A percentile compares a stretch with the other conserved stretches of the same genome.
These are phyloP conservation scores for Fraxinus quadrangulata DNA, from an alignment of 257 asterid species.

Conservation along the genomic window DNA sequence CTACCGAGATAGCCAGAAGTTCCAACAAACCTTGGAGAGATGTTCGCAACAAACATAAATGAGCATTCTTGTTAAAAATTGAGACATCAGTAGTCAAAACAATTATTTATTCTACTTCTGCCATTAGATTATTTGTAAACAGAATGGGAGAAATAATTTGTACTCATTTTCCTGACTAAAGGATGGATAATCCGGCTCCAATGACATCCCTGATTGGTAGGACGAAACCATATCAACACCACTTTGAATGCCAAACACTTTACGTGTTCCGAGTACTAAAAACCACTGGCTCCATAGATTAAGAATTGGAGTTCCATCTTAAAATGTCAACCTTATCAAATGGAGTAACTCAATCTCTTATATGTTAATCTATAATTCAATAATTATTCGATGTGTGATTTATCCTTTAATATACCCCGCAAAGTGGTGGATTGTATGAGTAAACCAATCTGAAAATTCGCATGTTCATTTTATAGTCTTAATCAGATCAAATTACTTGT, in stretches of 20 bases:
- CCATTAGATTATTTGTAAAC: not conserved
- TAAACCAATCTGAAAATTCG: no score
- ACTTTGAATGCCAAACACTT: conserved; percentile 21
- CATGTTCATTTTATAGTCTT: no score
- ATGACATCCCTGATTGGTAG: conserved; percentile 92
- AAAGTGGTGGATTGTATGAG: no score
- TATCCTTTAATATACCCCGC: no score
- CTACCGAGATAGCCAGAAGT: no score
- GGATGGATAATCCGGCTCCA: conserved; percentile 96
- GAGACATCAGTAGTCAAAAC: not conserved
- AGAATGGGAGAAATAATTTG: conserved; percentile 25
- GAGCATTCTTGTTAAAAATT: not conserved
- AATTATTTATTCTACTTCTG: not conserved
- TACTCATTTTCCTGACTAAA: conserved; percentile 92
- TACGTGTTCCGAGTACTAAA: conserved; percentile 90
- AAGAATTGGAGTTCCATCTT: no score
- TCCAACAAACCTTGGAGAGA: no score
- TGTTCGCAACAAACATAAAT: not conserved
- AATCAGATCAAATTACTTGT: no score
- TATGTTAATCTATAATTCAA: no score
- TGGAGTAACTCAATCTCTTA: no score
- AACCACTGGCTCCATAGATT: conserved; percentile 56
- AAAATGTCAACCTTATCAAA: no score
- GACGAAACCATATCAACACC: conserved; percentile 96
- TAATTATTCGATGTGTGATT: no score